Base-by-base conservation (phyloP, 176 grass and related monocot species). In the Zizania latifolia region DNA sequence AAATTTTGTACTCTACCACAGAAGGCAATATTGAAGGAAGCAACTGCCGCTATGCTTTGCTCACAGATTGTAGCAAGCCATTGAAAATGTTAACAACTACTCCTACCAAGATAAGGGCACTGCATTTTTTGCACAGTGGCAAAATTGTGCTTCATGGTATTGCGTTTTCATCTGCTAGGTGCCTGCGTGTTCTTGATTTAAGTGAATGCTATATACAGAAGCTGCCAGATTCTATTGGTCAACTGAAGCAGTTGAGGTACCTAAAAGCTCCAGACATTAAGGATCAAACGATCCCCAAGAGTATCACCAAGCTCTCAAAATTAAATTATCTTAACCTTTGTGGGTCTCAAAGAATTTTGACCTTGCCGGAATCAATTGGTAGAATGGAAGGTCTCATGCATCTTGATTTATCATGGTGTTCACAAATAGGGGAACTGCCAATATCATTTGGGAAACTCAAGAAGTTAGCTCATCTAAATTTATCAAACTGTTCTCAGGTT, bases 201-300 rank as follows among this genome's bases (percentile, higher is more conserved):
- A 45, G 36, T 0, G 36, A 40, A 32, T 78, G 62, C 22, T 6
- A 1, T 0, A 10, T 35, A 1, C 1, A 0, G 7, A 38, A 26
- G 13, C 38, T 79, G 3, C 74, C 65, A 3, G 0, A 23, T 35
- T 84, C 53, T 21, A 64, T 78, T 70, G 27, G 34, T 7, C 1
- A 27, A 66, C 19, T 84, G 21, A 62, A 70, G 53, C 19, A 78
- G 0, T 26, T 84, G 22, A 84, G 55, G 5, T 79, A 34, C 59
- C 82, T 85, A 23, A 27, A 4, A 56, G 46, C 74, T 73, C 46
- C 83, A 13, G 0, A 2, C 13, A 9, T 37, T 0, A 0, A 10
- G 1, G 30, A 30, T 13, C 0, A 0, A 0, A 40, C 1, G 23
- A 11, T 74, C 14, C 83, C 68, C 3, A 6, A n/a, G 0, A 65